Evolutionary conservation across 352 stramenopile species (phyloP).

Genomic region (Pilasporangium apinafurcum): DNA sequence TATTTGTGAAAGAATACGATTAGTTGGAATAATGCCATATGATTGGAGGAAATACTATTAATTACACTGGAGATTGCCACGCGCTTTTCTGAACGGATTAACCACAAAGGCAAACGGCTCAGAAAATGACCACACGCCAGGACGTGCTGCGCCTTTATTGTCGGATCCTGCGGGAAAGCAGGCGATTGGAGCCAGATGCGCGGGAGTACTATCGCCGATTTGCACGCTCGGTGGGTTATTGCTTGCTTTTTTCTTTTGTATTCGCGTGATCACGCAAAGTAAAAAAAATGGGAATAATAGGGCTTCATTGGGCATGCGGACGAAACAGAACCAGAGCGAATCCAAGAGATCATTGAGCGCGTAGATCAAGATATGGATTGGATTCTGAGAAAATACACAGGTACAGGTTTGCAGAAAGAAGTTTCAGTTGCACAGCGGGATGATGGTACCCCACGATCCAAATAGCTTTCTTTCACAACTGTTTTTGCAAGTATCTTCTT

Average conservation of each 20-base stretch:
- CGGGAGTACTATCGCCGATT: constrained; percentile 41
- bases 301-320: constrained; percentile 27
- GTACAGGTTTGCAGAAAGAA: too few relatives aligned
- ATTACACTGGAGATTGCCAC: too few relatives aligned
- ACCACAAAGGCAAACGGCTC: too few relatives aligned
- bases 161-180: constrained; percentile 33
- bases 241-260: background rate
- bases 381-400: constrained; percentile 34
- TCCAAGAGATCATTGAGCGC: constrained; percentile 23
- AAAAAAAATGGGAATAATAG: constrained; percentile 2
- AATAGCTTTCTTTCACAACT: too few relatives aligned
- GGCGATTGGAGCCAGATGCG: constrained; percentile 25
- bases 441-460: too few relatives aligned
- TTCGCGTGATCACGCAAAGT: background rate
- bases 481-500: too few relatives aligned
- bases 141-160: constrained; percentile 27
- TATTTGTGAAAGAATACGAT: too few relatives aligned
- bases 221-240: constrained; percentile 20
- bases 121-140: too few relatives aligned
- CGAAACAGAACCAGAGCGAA: constrained; percentile 22
- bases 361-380: constrained; percentile 41
- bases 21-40: too few relatives aligned
- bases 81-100: too few relatives aligned
- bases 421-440: too few relatives aligned
- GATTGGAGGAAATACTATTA: too few relatives aligned